Evolutionary conservation across 176 grass and related monocot species (phyloP).

Genomic region (Ananas comosus): DNA sequence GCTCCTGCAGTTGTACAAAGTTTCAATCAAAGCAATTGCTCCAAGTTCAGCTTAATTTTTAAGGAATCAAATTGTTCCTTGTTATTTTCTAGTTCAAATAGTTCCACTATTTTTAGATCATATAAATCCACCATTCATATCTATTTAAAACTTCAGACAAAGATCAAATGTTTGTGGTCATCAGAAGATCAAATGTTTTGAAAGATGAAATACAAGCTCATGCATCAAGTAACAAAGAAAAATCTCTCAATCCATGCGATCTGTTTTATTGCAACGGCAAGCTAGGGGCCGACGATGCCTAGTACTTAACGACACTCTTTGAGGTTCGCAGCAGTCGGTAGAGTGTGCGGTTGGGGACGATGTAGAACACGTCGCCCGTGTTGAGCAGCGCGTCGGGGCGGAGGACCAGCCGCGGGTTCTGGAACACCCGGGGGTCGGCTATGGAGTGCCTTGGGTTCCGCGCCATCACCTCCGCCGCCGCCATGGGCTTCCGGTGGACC

Average conservation of each 20-base stretch:
- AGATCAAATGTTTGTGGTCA: no score
- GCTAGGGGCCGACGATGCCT: neutral
- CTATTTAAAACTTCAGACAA: no score
- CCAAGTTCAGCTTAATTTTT: no score
- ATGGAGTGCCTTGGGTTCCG: conserved; percentile 13
- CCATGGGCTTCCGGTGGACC: conserved; percentile 11
- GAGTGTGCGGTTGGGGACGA: conserved; percentile 3
- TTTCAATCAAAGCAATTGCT: no score
- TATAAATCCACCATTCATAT: no score
- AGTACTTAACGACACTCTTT: neutral
- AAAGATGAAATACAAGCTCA: neutral
- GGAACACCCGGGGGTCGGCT: conserved; percentile 7
- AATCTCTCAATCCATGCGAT: neutral
- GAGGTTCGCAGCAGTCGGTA: conserved; percentile 1
- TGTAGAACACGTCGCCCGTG: conserved; percentile 16
- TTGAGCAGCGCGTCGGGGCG: conserved; percentile 7
- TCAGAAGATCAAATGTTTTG: neutral
- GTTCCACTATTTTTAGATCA: no score
- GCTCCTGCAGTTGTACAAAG: no score
- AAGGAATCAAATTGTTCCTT: no score
- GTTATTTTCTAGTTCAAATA: no score
- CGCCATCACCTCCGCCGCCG: neutral
- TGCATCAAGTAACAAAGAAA: neutral
- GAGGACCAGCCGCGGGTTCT: conserved; percentile 13
- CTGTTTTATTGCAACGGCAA: neutral